Percentiles rank a stretch among this genome's conserved stretches.
Evolutionary conservation across 495 filamentous ascomycete genomes (phyloP).

Genomic region (Podospora didyma): DNA sequence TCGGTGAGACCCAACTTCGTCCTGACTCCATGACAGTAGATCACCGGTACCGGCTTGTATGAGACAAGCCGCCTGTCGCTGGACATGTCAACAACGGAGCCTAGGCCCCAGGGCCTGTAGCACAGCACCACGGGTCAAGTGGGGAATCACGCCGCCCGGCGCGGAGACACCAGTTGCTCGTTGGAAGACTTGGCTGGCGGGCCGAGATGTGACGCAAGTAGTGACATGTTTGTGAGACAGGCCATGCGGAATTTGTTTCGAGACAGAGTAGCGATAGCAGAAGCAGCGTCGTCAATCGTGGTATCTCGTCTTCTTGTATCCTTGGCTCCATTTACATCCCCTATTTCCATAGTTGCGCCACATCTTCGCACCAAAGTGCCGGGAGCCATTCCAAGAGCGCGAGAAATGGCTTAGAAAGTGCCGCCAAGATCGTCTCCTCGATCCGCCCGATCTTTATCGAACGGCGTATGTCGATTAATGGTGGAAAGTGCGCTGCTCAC

Average conservation of each 20-base stretch:
- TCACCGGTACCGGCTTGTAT: slow-evolving; percentile 6
- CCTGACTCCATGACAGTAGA: slow-evolving; percentile 14
- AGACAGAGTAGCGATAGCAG: slow-evolving; percentile 13
- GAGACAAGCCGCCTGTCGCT: slow-evolving; percentile 18
- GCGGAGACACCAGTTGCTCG: background rate
- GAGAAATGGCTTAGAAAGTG: background rate
- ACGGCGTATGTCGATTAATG: slow-evolving; percentile 12
- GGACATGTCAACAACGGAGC: slow-evolving; percentile 13
- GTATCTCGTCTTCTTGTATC: background rate
- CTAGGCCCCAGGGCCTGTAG: slow-evolving; percentile 7
- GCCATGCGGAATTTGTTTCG: slow-evolving; percentile 18
- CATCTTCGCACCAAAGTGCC: slow-evolving; percentile 4
- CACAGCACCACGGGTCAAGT: slow-evolving; percentile 17
- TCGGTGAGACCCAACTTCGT: slow-evolving; percentile 16
- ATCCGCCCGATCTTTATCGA: slow-evolving; percentile 7
- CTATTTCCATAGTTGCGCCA: slow-evolving; percentile 9
- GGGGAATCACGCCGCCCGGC: slow-evolving; percentile 8
- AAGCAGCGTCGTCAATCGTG: slow-evolving; percentile 1
- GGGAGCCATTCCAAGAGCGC: background rate
- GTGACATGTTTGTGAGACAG: slow-evolving; percentile 29
- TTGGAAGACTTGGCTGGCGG: slow-evolving; percentile 13
- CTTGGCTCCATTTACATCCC: background rate
- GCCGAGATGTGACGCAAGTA: slow-evolving; percentile 21
- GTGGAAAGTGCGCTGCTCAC: slow-evolving; percentile 10
- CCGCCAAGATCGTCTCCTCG: slow-evolving; percentile 6